Conservation (phyloP, 2,329 filamentous ascomycete genomes). For the Epichloe scottii region DNA sequence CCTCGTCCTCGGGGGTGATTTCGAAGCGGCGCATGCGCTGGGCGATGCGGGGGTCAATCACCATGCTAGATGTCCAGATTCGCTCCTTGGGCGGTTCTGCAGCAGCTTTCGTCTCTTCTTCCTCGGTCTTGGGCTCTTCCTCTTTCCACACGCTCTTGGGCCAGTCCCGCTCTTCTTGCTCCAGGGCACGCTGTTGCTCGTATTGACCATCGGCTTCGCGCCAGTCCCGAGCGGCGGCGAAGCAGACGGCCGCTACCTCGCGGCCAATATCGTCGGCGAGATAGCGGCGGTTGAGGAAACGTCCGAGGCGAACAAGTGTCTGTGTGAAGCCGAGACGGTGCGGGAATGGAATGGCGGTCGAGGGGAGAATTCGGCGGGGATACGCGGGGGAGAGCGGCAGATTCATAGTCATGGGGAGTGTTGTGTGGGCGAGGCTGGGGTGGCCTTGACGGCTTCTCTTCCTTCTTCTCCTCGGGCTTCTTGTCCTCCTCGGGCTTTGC, state of each 20-base stretch:
- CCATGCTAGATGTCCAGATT: constrained; percentile 64
- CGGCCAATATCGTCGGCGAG: constrained; percentile 83
- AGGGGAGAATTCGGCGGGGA: constrained; percentile 61
- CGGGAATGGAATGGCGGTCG: constrained; percentile 62
- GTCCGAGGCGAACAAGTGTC: constrained; percentile 73
- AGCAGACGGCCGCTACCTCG: constrained; percentile 74
- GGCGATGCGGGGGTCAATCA: constrained; percentile 63
- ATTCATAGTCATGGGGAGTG: constrained; percentile 55
- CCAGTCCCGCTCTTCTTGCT: constrained; percentile 69
- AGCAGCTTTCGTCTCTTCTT: constrained; percentile 25
- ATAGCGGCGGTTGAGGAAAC: constrained; percentile 73
- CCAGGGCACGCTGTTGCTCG: constrained; percentile 43
- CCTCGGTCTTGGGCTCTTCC: constrained; percentile 27
- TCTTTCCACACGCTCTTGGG: constrained; percentile 62
- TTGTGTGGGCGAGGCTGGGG: constrained; percentile 64
- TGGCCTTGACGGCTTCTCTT: constrained; percentile 42
- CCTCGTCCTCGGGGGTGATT: constrained; percentile 56
- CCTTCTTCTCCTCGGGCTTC: constrained; percentile 27
- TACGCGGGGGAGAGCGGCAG: constrained; percentile 50
- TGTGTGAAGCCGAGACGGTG: constrained; percentile 88
- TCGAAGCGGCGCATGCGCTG: constrained; percentile 72
- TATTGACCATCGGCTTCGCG: constrained; percentile 25
- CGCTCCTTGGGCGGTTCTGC: constrained; percentile 43
- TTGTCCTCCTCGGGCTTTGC: constrained; percentile 27
- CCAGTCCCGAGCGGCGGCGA: constrained; percentile 45